Percentiles rank a stretch among this genome's conserved stretches.
Evolutionary conservation across 306 rosid genomes (phyloP).

Genomic region (Oxytropis ochrocephala): DNA sequence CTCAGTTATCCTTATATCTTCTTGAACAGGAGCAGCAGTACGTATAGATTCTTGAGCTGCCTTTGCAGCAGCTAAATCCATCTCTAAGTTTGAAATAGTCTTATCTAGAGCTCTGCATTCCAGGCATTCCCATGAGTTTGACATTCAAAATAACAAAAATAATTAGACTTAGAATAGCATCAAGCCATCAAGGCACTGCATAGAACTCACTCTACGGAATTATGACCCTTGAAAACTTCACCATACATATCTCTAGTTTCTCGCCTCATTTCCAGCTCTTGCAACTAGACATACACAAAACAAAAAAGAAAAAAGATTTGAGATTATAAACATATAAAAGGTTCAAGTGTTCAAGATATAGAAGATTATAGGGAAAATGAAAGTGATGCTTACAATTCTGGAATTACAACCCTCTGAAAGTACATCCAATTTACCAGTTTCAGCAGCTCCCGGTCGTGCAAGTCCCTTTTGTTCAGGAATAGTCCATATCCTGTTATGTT

Average conservation of each 20-base stretch:
- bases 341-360: neutral
- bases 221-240: slow-evolving; percentile 63
- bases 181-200: neutral
- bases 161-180: neutral
- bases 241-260: slow-evolving; percentile 47
- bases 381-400: slow-evolving; percentile 50
- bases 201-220: slow-evolving; percentile 66
- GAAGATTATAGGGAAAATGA: neutral
- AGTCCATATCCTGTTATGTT: slow-evolving; percentile 74
- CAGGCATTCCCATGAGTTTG: neutral
- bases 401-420: slow-evolving; percentile 80
- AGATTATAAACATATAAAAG: slow-evolving; percentile 1
- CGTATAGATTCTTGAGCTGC: slow-evolving; percentile 73
- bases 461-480: slow-evolving; percentile 62
- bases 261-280: slow-evolving; percentile 60
- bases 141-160: neutral
- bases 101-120: slow-evolving; percentile 67
- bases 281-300: slow-evolving; percentile 44
- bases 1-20: slow-evolving; percentile 36
- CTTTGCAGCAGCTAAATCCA: slow-evolving; percentile 91
- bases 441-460: slow-evolving; percentile 48
- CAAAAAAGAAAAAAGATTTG: neutral
- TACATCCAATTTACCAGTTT: slow-evolving; percentile 50
- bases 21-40: slow-evolving; percentile 62
- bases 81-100: slow-evolving; percentile 89